These are phyloP conservation scores for Cercis canadensis DNA, from an alignment of 306 rosid species.

Conservation along the genomic window DNA sequence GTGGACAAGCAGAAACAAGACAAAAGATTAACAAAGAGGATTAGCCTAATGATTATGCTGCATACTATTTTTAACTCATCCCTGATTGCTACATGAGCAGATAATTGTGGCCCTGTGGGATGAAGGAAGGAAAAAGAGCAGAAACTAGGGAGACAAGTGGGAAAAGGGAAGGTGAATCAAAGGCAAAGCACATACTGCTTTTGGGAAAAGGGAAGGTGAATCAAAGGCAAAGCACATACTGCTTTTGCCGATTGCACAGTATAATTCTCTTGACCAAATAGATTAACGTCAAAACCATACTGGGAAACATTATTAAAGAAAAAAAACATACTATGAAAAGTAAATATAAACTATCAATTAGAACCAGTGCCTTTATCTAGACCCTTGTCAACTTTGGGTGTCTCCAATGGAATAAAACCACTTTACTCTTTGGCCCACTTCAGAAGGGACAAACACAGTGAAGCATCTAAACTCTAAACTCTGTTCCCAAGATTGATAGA, in stretches of 20 bases:
- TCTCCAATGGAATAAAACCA: neutral
- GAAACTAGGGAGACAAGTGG: too few species aligned
- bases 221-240: neutral
- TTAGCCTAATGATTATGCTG: constrained; percentile 14
- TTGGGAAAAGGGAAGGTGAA: neutral
- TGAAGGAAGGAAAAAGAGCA: too few species aligned
- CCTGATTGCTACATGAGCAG: neutral
- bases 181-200: neutral
- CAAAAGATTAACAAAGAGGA: neutral
- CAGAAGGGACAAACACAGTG: constrained; percentile 20
- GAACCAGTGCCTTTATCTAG: neutral
- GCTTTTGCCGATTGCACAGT: neutral
- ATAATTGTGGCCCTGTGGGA: too few species aligned
- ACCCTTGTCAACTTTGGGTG: neutral
- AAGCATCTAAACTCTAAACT: constrained; percentile 6
- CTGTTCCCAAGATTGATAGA: neutral
- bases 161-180: too few species aligned
- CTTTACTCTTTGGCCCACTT: constrained; percentile 26
- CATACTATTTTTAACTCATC: neutral
- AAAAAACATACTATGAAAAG: neutral
- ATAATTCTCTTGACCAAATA: neutral
- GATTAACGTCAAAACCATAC: neutral
- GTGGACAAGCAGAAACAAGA: neutral
- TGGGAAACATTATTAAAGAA: too few species aligned
- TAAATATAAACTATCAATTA: neutral